Evolutionary conservation across 345 rosid species (phyloP).

Genomic region (Acer negundo): DNA sequence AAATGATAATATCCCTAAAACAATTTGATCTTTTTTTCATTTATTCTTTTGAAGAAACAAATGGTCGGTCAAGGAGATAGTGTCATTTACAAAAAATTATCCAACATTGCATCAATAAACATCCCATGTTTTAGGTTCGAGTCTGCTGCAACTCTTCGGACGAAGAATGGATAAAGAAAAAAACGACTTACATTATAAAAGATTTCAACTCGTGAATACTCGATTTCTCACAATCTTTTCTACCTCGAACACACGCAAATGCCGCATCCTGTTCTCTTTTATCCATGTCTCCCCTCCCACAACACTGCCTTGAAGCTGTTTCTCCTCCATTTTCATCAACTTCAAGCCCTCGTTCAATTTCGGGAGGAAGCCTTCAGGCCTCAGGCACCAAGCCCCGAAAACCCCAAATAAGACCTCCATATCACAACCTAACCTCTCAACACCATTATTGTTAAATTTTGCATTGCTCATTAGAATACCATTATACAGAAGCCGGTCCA

Average conservation of each 20-base stretch:
- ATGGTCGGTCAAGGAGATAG: not conserved
- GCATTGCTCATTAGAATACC: constrained; percentile 61
- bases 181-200: not conserved
- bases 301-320: constrained; percentile 47
- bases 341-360: constrained; percentile 59
- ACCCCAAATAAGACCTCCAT: constrained; percentile 68
- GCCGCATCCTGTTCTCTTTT: constrained; percentile 60
- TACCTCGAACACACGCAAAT: constrained; percentile 58
- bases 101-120: not conserved
- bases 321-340: constrained; percentile 63
- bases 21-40: not conserved
- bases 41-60: constrained; percentile 3
- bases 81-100: not conserved
- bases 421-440: constrained; percentile 63
- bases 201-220: constrained; percentile 35
- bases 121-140: not conserved
- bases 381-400: constrained; percentile 80
- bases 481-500: constrained; percentile 59
- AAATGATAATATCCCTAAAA: too few species aligned
- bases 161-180: not conserved
- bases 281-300: constrained; percentile 49
- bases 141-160: not conserved
- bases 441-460: constrained; percentile 60
- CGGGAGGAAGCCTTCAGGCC: constrained; percentile 84
- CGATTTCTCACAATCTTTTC: constrained; percentile 63